Base-by-base conservation (phyloP, 2,329 filamentous ascomycete genomes). In the Penicillium verrucosum region DNA sequence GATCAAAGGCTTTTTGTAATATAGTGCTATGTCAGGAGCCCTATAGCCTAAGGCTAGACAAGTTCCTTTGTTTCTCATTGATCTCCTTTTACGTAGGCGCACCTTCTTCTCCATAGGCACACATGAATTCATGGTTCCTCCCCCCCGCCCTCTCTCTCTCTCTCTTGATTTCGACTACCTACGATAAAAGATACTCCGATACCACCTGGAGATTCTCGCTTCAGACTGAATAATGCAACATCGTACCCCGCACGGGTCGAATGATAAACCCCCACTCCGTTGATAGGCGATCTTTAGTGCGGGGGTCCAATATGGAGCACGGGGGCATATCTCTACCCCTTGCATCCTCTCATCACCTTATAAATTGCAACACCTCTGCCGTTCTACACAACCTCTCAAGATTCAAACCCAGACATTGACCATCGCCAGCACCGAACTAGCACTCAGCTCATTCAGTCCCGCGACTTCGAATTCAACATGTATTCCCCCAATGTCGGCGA, bases 401-500 rank as follows among this genome's bases (percentile, higher is more conserved):
- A 34, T 41, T 41, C 38, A 16, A 32, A 32, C 16, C 5, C 16
- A 45, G 12, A 16, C 23, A n/a, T 25, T 27, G 4, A 14, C 32
- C 11, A n/a, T 14, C 12, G 9, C 18, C 18, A 54, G 23, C 27
- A 41, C 14, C 12, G 5, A 29, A 21, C 16, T 23, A 2, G n/a
- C 14, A 14, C 9, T 38, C 2, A 30, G 5, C 30, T 9, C 16
- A 21, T 30, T 16, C 27, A n/a, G 25, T 18, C 12, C n/a, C 10
- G 3, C 34, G 8, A 41, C 5, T 30, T 21, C 46, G 1, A 34
- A 37, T n/a, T 16, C 53, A 60, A 29, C 16, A 73, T 71, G 72
- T 79, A 80, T 63, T 46, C 65, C 34, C 78, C 78, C 11, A 68
- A 74, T 59, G 60, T 79, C 44, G 79, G 80, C 53, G 76, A 80